Evolutionary conservation across 768 basidiomycete genomes (phyloP).

Genomic region (Calocybe cyanea): DNA sequence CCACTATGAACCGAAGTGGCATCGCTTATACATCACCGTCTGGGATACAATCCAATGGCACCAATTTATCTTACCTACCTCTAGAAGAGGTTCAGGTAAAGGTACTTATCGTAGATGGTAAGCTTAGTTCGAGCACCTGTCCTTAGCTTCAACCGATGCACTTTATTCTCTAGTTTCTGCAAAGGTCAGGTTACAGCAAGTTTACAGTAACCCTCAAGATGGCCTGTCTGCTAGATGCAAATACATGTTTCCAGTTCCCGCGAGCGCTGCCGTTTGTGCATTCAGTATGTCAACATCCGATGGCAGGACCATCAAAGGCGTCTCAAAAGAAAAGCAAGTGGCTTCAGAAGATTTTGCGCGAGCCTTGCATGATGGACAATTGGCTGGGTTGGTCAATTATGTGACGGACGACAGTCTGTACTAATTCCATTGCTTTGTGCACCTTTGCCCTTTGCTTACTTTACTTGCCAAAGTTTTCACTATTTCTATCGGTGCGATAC

Average conservation of each 20-base stretch:
- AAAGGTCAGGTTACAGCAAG: conserved; percentile 35
- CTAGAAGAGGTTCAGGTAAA: conserved; percentile 39
- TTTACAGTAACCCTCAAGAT: conserved; percentile 34
- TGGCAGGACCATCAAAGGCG: conserved; percentile 38
- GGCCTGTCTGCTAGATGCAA: conserved; percentile 39
- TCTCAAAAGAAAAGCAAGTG: conserved; percentile 43
- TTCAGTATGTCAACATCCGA: conserved; percentile 48
- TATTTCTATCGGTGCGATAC: conserved; percentile 54
- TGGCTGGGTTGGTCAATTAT: conserved; percentile 43
- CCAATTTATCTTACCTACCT: conserved; percentile 22
- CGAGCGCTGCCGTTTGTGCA: conserved; percentile 48
- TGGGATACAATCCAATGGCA: not conserved
- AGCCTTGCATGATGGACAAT: conserved; percentile 35
- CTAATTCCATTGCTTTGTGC: not conserved
- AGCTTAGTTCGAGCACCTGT: conserved; percentile 5
- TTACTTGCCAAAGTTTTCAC: conserved; percentile 41
- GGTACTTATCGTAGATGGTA: conserved; percentile 42
- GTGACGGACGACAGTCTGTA: conserved; percentile 47
- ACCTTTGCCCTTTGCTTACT: not conserved
- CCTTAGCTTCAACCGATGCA: too few relatives aligned
- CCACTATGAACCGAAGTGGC: conserved; percentile 14
- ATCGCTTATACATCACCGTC: conserved; percentile 14
- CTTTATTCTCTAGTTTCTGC: conserved; percentile 34
- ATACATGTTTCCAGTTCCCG: conserved; percentile 60
- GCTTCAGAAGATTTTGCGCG: conserved; percentile 37